Evolutionary conservation across 768 basidiomycete species (phyloP), one percentile per base, ranked within the genome.

Genomic region (Stropharia rugosoannulata): DNA sequence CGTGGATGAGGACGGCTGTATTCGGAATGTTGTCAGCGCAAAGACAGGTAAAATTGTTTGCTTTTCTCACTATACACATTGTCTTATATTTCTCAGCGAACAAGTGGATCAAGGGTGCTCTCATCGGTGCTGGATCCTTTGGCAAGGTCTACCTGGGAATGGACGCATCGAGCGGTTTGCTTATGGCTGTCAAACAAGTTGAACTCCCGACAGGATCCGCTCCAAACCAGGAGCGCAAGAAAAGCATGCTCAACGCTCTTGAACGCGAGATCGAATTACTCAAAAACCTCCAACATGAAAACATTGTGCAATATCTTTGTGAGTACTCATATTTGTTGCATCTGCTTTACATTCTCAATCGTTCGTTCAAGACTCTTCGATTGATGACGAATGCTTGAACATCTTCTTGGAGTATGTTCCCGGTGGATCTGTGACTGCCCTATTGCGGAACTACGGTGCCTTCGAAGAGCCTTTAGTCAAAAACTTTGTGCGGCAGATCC

Each of bases 221-320:
- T 8, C 84, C 87, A 3, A 95, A 95, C 66, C 90, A 95, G 66
- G 95, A 95, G 66, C 86, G 93, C 61, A 96, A 95, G 75, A 89
- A 90, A 75, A 86, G 83, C 70, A 98, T 98, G 95, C 82, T 94
- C 11, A 90, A 82, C 53, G 93, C 93, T 1, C 78, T 95, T 41
- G 94, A 98, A 70, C 84, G 90, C 38, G 97, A 99, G 72, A 98
- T 98, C 58, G 93, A 93, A 73, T 79, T 98, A 3, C 77, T 98
- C 59, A 93, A 95, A 68, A 90, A 94, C 55, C 75, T 97, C 49
- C 90, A 96, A 60, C 95, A 98, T 67, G 87, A 87, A 56, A 96
- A 98, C 66, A 98, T 99, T 57, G 97, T 99, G 19, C 96, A 98
- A 74, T 99, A 99, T 65, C 88, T 96, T 53, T 93, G 95, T 97